Conservation (phyloP, 441 rosid genomes). For the Adansonia madagascariensis region DNA sequence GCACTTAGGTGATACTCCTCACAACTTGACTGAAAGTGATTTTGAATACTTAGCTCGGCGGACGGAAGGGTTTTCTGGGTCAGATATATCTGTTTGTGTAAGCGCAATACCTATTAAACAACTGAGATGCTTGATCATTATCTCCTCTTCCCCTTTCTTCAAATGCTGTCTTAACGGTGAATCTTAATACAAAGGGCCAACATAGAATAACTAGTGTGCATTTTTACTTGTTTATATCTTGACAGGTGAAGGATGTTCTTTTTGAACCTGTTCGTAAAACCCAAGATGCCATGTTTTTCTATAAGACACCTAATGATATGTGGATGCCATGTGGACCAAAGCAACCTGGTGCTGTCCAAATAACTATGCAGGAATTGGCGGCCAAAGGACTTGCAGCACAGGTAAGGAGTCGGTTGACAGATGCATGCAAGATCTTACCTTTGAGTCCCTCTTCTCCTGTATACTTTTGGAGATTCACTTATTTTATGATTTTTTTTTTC, state of each 20-base stretch:
- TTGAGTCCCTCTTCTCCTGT: too few relatives aligned
- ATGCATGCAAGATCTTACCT: background rate
- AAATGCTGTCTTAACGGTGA: background rate
- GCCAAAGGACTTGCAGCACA: slow-evolving; percentile 71
- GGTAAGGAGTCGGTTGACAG: slow-evolving; percentile 44
- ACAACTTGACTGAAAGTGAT: slow-evolving; percentile 87
- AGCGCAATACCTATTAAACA: slow-evolving; percentile 34
- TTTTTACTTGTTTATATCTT: slow-evolving; percentile 2
- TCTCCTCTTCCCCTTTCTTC: slow-evolving; percentile 13
- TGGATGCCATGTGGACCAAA: slow-evolving; percentile 97
- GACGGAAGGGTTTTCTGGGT: slow-evolving; percentile 97
- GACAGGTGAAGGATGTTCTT: slow-evolving; percentile 94
- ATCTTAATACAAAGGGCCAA: background rate
- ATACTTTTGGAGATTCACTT: too few relatives aligned
- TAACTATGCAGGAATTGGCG: slow-evolving; percentile 90
- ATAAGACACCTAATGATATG: slow-evolving; percentile 63
- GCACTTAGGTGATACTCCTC: slow-evolving; percentile 98
- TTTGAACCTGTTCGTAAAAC: slow-evolving; percentile 99
- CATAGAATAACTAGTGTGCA: background rate
- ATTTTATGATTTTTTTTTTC: background rate
- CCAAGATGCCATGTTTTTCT: slow-evolving; percentile 95
- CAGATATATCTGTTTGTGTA: slow-evolving; percentile 97
- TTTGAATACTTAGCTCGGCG: slow-evolving; percentile 79
- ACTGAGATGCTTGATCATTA: slow-evolving; percentile 10
- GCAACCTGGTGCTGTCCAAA: slow-evolving; percentile 85